phyloP scores from a whole-genome alignment of 177 flowering plant genomes.

The Vitis hybrid region DNA sequence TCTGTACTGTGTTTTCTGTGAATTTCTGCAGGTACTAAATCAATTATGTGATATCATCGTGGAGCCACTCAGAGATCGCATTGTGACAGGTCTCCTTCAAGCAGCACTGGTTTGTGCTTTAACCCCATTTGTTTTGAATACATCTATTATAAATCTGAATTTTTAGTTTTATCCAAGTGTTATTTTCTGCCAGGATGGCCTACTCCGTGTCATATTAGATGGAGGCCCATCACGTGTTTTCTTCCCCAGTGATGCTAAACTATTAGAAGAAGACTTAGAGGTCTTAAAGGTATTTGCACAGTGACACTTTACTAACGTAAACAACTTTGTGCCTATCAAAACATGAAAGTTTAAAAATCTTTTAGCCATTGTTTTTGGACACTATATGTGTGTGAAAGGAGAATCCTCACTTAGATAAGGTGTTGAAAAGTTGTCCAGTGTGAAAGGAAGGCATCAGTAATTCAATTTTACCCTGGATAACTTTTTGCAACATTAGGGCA shows the following conservation, averaged over 20 bases:
- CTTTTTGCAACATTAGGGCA: neutral
- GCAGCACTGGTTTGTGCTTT: conserved; percentile 74
- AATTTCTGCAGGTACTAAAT: conserved; percentile 68
- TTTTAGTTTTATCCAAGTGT: neutral
- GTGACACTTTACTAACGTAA: neutral
- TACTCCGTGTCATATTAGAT: conserved; percentile 84
- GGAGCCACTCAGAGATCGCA: conserved; percentile 87
- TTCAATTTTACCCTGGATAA: no score
- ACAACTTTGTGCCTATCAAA: neutral
- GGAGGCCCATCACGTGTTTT: conserved; percentile 94
- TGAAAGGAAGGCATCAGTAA: no score
- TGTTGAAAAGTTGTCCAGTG: no score
- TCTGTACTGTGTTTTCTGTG: neutral
- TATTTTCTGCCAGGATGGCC: conserved; percentile 71
- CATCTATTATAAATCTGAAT: neutral
- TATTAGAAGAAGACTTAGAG: conserved; percentile 90
- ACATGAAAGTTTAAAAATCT: neutral
- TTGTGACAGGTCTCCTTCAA: conserved; percentile 94
- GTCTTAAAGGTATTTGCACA: conserved; percentile 67
- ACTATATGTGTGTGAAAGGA: no score
- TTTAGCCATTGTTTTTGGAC: no score
- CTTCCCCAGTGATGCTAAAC: conserved; percentile 64
- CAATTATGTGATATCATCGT: conserved; percentile 79
- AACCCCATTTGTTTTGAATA: neutral
- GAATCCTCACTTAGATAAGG: no score